Evolutionary conservation across 495 filamentous ascomycete species (phyloP).

Genomic region (Bacidia gigantensis): DNA sequence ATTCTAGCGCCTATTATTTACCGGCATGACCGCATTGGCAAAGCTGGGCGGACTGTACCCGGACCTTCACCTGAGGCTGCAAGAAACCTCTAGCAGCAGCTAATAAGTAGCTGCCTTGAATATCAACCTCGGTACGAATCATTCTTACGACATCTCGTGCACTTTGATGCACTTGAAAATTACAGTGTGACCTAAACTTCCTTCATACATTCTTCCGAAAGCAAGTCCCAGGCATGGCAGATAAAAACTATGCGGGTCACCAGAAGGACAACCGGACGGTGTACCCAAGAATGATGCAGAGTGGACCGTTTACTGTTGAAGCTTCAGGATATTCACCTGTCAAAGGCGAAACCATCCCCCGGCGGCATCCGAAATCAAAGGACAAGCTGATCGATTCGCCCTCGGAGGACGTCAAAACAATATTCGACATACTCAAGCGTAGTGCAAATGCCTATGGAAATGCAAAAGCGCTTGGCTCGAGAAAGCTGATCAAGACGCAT

Average conservation of each 20-base stretch:
- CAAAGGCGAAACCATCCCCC: conserved; percentile 82
- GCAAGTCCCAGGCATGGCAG: conserved; percentile 21
- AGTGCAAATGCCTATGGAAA: conserved; percentile 77
- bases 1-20: background rate
- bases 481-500: conserved; percentile 72
- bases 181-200: background rate
- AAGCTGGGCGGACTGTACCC: background rate
- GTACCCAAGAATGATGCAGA: conserved; percentile 33
- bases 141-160: background rate
- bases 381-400: conserved; percentile 54
- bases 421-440: conserved; percentile 71
- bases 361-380: conserved; percentile 59
- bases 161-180: background rate
- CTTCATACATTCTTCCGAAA: background rate
- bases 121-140: background rate
- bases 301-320: conserved; percentile 64
- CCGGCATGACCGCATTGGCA: background rate
- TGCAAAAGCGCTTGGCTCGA: conserved; percentile 67
- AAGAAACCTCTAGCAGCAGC: background rate
- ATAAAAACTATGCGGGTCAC: conserved; percentile 43
- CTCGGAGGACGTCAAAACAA: conserved; percentile 60
- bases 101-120: background rate
- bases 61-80: no score
- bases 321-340: conserved; percentile 55
- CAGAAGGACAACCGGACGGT: conserved; percentile 26